Conservation (phyloP, 306 rosid species). For the Fragaria ananassa region DNA sequence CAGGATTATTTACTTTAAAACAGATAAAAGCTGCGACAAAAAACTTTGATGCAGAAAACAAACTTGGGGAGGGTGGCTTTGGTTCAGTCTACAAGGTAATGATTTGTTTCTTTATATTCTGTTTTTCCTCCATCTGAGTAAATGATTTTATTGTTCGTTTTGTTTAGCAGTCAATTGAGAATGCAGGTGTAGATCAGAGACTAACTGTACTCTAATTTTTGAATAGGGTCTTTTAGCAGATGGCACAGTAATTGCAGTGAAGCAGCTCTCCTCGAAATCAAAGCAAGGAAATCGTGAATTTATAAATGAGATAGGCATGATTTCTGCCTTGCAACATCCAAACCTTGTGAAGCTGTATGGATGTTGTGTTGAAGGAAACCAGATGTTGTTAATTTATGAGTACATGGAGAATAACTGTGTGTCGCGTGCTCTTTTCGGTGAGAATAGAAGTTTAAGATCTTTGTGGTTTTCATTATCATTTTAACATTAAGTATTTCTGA, state of each 20-base stretch:
- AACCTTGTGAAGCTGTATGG: constrained; percentile 94
- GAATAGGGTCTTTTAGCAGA: constrained; percentile 76
- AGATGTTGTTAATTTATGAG: constrained; percentile 74
- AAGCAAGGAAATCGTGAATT: constrained; percentile 98
- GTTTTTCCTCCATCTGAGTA: background rate
- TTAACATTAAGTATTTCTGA: background rate
- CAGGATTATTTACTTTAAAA: constrained; percentile 69
- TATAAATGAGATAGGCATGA: constrained; percentile 88
- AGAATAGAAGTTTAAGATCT: constrained; percentile 24
- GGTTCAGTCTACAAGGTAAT: constrained; percentile 88
- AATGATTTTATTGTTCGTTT: background rate
- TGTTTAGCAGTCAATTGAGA: background rate
- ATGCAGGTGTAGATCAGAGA: background rate
- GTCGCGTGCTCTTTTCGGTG: constrained; percentile 85
- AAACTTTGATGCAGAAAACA: constrained; percentile 68
- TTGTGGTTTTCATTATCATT: constrained; percentile 5
- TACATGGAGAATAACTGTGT: constrained; percentile 94
- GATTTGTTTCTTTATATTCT: constrained; percentile 12
- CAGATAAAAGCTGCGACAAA: constrained; percentile 83
- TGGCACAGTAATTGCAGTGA: constrained; percentile 83
- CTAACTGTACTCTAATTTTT: constrained; percentile 20
- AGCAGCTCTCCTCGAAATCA: constrained; percentile 89
- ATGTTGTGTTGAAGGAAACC: constrained; percentile 91
- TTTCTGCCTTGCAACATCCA: constrained; percentile 89
- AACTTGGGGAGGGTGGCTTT: constrained; percentile 96